phyloP scores from a whole-genome alignment of 345 rosid genomes.

The Acer saccharum region DNA sequence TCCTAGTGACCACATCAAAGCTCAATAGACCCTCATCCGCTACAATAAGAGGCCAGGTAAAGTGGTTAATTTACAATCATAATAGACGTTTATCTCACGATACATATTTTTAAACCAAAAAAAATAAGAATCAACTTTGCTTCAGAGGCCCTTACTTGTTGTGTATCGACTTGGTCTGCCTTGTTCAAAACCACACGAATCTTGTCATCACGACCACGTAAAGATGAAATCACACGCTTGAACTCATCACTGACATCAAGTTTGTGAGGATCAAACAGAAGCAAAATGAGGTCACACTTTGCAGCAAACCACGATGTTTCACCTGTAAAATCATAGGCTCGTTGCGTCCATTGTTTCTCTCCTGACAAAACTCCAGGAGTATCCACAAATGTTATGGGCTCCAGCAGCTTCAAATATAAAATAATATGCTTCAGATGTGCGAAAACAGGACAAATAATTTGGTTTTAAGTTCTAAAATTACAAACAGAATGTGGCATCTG shows the following conservation, averaged over 20 bases:
- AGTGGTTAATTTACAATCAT: constrained; percentile 10
- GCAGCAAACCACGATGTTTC: constrained; percentile 98
- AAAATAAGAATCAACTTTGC: not conserved
- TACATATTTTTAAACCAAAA: not conserved
- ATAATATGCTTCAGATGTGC: constrained; percentile 16
- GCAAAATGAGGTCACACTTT: constrained; percentile 94
- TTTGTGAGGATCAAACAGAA: constrained; percentile 95
- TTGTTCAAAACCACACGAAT: constrained; percentile 94
- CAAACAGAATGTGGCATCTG: constrained; percentile 96
- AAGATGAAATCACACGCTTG: constrained; percentile 91
- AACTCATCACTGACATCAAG: constrained; percentile 95
- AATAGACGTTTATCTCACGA: not conserved
- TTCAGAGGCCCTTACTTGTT: constrained; percentile 55
- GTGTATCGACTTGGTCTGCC: constrained; percentile 96
- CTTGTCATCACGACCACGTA: constrained; percentile 96
- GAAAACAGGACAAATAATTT: constrained; percentile 4
- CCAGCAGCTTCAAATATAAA: constrained; percentile 66
- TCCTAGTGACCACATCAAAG: constrained; percentile 98
- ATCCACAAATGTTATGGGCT: constrained; percentile 88
- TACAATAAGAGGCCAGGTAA: constrained; percentile 30
- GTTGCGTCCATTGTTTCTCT: constrained; percentile 88
- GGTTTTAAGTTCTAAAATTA: constrained; percentile 16
- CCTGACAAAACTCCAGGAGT: constrained; percentile 97
- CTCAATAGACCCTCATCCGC: constrained; percentile 99
- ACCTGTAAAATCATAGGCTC: constrained; percentile 91